Evolutionary conservation across 2,329 filamentous ascomycete species (phyloP), one percentile per base, ranked within the genome.

Genomic region (Aureobasidium lini): DNA sequence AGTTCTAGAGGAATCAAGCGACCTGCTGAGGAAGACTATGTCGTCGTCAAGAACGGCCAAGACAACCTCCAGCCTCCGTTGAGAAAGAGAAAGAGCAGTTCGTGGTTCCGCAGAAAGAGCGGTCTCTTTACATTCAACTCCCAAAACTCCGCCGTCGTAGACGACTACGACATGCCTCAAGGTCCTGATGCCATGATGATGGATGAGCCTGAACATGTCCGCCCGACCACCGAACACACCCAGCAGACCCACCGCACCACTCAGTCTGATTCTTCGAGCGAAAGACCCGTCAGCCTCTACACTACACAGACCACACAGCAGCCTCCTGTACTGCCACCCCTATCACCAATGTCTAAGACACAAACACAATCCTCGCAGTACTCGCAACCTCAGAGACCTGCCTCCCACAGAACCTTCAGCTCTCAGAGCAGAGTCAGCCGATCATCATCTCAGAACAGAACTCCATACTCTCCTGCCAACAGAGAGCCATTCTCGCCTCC

Each of bases 91-190:
- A 67, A 69, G 44, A 68, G 66, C 18, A 63, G 60, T 28, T 68
- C 66, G 60, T 72, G 71, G 71, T 73, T 73, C 18, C 67, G 64
- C 62, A 67, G 71, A 46, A 69, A 68, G 63, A 71, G 69, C 60
- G 64, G 66, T 39, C 64, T 72, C 60, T 70, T 70, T 63, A 60
- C 59, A 60, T 62, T 64, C 37, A 46, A 46, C 16, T 42, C 44
- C 8, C 9, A 53, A 29, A 50, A 44, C 43, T 57, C 53, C 29
- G 57, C 46, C n/a, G 4, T 39, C 1, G 46, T 16, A 15, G 47
- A 52, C 16, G 48, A 46, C n/a, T 16, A 42, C 42, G 48, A 53
- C 11, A 32, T 44, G 13, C 47, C 48, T 3, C 29, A 54, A 32
- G 54, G 44, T 16, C 57, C 57, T 28, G 40, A 53, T 13, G 47